Percentiles rank a stretch among this genome's conserved stretches.
Evolutionary conservation across 495 filamentous ascomycete species (phyloP).

Genomic region (Durotheca rogersii): DNA sequence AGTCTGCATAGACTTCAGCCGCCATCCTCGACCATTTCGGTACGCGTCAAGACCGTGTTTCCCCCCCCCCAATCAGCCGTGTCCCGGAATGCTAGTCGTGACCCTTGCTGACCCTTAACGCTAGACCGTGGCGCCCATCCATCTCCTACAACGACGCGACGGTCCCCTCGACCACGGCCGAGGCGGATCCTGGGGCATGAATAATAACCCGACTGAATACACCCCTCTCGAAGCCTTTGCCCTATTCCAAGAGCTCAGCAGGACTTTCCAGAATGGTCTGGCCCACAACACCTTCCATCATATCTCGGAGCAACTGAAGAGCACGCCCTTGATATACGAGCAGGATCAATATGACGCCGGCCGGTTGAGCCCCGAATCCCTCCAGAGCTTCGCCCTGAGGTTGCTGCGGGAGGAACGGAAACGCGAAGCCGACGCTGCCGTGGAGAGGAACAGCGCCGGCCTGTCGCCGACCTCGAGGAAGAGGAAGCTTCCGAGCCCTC

Average conservation of each 20-base stretch:
- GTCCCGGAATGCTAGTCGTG: slow-evolving; percentile 7
- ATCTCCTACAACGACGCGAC: slow-evolving; percentile 49
- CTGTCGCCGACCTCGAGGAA: slow-evolving; percentile 62
- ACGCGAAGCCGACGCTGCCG: slow-evolving; percentile 37
- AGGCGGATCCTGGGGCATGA: slow-evolving; percentile 58
- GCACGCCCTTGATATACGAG: slow-evolving; percentile 66
- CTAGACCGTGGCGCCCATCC: slow-evolving; percentile 55
- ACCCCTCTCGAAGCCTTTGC: slow-evolving; percentile 87
- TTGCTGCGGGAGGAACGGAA: slow-evolving; percentile 72
- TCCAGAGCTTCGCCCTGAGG: slow-evolving; percentile 74
- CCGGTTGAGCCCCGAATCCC: slow-evolving; percentile 73
- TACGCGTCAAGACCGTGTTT: slow-evolving; percentile 26
- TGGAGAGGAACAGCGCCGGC: slow-evolving; percentile 36
- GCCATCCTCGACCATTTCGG: slow-evolving; percentile 8
- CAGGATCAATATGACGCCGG: slow-evolving; percentile 67
- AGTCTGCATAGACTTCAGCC: slow-evolving; percentile 23
- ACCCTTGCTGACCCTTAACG: slow-evolving; percentile 26
- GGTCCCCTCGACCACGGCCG: slow-evolving; percentile 57
- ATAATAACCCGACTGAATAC: slow-evolving; percentile 60
- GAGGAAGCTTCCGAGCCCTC: slow-evolving; percentile 69
- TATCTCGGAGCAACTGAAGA: slow-evolving; percentile 73
- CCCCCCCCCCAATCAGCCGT: slow-evolving; percentile 6
- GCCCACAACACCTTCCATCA: slow-evolving; percentile 63
- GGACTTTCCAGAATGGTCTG: slow-evolving; percentile 57
- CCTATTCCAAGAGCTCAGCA: slow-evolving; percentile 76